These are phyloP conservation scores for Oropetium thomaeum DNA, from an alignment of 176 grass and related monocot genomes.

Conservation along the genomic window DNA sequence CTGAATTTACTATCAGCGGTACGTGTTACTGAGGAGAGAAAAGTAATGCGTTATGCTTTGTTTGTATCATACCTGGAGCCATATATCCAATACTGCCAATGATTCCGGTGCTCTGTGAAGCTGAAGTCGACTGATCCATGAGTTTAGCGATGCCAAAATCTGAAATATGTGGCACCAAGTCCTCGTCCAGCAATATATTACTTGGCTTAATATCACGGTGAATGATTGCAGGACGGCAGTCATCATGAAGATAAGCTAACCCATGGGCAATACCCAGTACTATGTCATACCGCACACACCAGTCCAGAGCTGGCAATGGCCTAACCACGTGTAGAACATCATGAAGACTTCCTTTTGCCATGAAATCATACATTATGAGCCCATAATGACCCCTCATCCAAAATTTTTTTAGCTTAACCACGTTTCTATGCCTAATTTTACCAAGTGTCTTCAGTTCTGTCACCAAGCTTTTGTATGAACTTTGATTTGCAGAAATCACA, in stretches of 20 bases:
- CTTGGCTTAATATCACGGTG: conserved; percentile 82
- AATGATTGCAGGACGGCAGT: conserved; percentile 66
- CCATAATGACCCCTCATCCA: conserved; percentile 61
- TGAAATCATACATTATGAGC: conserved; percentile 76
- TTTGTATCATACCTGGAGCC: background rate
- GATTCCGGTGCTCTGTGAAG: background rate
- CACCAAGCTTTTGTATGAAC: conserved; percentile 60
- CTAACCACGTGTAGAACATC: conserved; percentile 60
- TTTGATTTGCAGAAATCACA: conserved; percentile 26
- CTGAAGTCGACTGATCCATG: background rate
- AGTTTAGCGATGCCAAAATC: conserved; percentile 74
- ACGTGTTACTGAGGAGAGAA: background rate
- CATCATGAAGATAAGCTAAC: conserved; percentile 70
- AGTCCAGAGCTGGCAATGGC: conserved; percentile 48
- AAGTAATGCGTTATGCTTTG: background rate
- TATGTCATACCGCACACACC: conserved; percentile 61
- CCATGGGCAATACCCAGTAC: conserved; percentile 63
- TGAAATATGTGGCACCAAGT: conserved; percentile 78
- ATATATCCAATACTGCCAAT: background rate
- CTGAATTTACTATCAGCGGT: background rate
- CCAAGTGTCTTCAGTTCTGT: conserved; percentile 69
- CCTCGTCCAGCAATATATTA: conserved; percentile 78
- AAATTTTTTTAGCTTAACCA: conserved; percentile 64
- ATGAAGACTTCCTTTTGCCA: conserved; percentile 77
- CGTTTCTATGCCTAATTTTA: conserved; percentile 68